These are phyloP conservation scores for Globisporangium okanoganense DNA, from an alignment of 352 stramenopile genomes.

Conservation along the genomic window DNA sequence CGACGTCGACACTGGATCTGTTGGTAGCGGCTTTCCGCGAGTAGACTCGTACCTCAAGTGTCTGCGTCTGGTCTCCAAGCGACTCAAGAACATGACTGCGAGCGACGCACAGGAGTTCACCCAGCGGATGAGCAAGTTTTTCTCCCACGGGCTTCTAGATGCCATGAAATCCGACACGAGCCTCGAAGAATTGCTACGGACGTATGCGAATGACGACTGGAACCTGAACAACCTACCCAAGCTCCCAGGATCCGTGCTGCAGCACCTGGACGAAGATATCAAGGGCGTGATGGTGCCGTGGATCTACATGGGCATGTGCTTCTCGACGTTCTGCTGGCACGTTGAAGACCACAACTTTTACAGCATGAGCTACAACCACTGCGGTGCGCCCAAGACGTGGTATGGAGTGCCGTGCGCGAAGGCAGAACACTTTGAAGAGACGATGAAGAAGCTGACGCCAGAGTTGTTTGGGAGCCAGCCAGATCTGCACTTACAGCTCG, in stretches of 20 bases:
- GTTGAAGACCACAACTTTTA: slow-evolving; percentile 99
- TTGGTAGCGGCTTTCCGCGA: slow-evolving; percentile 86
- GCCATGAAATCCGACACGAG: slow-evolving; percentile 18
- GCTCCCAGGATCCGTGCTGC: slow-evolving; percentile 90
- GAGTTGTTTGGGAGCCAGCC: slow-evolving; percentile 93
- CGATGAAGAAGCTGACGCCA: slow-evolving; percentile 90
- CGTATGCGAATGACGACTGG: slow-evolving; percentile 89
- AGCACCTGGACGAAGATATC: slow-evolving; percentile 96
- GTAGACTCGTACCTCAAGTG: slow-evolving; percentile 52
- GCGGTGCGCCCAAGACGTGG: slow-evolving; percentile 97
- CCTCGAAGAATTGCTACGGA: slow-evolving; percentile 53
- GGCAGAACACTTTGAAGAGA: slow-evolving; percentile 89
- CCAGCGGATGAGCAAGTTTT: slow-evolving; percentile 43
- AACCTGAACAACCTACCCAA: slow-evolving; percentile 99
- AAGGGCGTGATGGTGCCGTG: slow-evolving; percentile 99
- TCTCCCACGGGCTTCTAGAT: slow-evolving; percentile 47
- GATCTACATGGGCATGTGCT: slow-evolving; percentile 99
- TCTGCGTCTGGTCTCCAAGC: slow-evolving; percentile 43
- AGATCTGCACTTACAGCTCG: slow-evolving; percentile 93
- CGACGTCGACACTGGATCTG: slow-evolving; percentile 84
- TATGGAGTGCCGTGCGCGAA: slow-evolving; percentile 94
- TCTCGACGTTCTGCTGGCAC: slow-evolving; percentile 99
- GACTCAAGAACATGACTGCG: slow-evolving; percentile 45
- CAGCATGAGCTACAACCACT: slow-evolving; percentile 99
- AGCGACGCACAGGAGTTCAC: slow-evolving; percentile 24